These are phyloP conservation scores for Rhizopus arrhizus DNA, from an alignment of 371 early-diverging fungal genomes.

Conservation along the genomic window DNA sequence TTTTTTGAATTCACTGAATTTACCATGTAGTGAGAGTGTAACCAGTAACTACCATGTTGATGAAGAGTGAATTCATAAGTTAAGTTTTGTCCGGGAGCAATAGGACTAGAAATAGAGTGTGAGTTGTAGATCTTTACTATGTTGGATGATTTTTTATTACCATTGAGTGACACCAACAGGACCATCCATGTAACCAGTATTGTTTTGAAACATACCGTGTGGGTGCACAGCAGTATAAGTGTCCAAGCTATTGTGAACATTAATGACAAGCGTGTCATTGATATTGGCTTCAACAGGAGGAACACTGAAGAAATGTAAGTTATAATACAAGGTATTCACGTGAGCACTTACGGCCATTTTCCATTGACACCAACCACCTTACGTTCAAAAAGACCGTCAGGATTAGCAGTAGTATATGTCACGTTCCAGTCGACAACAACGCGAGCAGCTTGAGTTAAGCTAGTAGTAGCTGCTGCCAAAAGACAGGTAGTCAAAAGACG, in stretches of 20 bases:
- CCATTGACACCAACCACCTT: constrained; percentile 79
- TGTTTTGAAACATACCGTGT: constrained; percentile 74
- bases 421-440: constrained; percentile 75
- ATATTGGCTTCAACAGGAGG: constrained; percentile 50
- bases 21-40: constrained; percentile 43
- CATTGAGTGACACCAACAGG: constrained; percentile 68
- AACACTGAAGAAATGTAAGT: constrained; percentile 33
- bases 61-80: constrained; percentile 62
- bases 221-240: constrained; percentile 64
- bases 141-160: constrained; percentile 17
- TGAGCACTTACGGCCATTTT: constrained; percentile 67
- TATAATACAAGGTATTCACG: neutral
- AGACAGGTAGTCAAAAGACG: constrained; percentile 28
- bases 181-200: constrained; percentile 68
- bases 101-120: constrained; percentile 22
- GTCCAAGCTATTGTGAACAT: constrained; percentile 59
- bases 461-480: constrained; percentile 26
- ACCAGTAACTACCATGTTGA: constrained; percentile 39
- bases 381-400: constrained; percentile 66
- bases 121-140: neutral
- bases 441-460: constrained; percentile 51
- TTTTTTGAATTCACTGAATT: neutral
- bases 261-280: constrained; percentile 65
- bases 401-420: constrained; percentile 71
- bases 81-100: constrained; percentile 50